Conservation (phyloP, 169 alveolate genomes). For the Amoebophrya sp. region DNA sequence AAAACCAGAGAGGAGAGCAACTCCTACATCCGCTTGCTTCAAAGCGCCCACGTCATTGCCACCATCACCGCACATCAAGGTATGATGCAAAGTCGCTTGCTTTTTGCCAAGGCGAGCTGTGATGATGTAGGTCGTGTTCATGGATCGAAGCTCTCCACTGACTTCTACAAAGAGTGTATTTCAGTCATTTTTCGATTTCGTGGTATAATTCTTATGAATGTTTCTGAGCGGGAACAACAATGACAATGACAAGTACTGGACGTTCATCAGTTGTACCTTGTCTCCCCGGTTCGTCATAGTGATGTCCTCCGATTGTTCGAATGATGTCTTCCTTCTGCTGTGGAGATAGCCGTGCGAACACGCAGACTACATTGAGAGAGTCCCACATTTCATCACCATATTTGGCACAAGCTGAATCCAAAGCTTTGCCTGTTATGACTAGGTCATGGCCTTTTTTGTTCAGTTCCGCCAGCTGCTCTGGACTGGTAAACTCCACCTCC, state of each 20-base stretch:
- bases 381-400: neutral
- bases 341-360: conserved; percentile 94
- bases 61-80: conserved; percentile 97
- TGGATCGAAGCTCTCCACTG: too few relatives aligned
- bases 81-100: conserved; percentile 49
- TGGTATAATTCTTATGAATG: too few relatives aligned
- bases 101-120: conserved; percentile 59
- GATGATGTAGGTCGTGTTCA: too few relatives aligned
- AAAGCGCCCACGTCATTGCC: conserved; percentile 98
- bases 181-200: too few relatives aligned
- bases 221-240: too few relatives aligned
- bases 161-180: too few relatives aligned
- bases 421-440: conserved; percentile 40
- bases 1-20: conserved; percentile 79
- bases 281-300: conserved; percentile 43
- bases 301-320: conserved; percentile 20
- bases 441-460: neutral
- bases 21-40: conserved; percentile 92
- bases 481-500: neutral
- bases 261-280: conserved; percentile 63
- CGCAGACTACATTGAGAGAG: conserved; percentile 35
- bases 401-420: neutral
- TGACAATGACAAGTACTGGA: too few relatives aligned
- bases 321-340: conserved; percentile 72
- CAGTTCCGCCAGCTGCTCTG: neutral